Percentiles rank a stretch among this genome's conserved stretches.
phyloP scores from a whole-genome alignment of 202 grass and related monocot genomes.

The Panicum virgatum region DNA sequence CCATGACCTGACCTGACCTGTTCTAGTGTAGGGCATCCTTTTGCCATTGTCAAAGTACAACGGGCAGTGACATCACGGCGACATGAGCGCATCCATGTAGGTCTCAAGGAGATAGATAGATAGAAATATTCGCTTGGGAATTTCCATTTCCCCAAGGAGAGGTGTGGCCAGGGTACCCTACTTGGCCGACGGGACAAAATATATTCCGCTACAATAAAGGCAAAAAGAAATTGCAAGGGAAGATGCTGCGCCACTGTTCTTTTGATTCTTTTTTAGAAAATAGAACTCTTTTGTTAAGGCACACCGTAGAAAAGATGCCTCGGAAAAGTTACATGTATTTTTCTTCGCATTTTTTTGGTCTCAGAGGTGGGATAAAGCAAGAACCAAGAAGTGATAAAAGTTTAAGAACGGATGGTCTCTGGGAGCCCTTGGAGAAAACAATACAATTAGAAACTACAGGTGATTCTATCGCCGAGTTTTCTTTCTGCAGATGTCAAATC shows the following conservation, averaged over 20 bases:
- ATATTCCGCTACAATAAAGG: slow-evolving; percentile 30
- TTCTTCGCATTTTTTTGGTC: background rate
- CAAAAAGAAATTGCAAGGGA: background rate
- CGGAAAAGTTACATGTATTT: background rate
- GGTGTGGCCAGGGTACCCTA: slow-evolving; percentile 15
- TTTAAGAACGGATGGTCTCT: background rate
- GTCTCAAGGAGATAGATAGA: slow-evolving; percentile 12
- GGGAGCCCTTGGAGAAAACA: background rate
- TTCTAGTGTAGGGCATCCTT: background rate
- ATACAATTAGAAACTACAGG: background rate
- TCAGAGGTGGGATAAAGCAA: background rate
- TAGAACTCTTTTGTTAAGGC: background rate
- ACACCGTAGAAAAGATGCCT: background rate
- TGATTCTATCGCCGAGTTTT: background rate
- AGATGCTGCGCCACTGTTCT: slow-evolving; percentile 12
- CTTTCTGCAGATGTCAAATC: slow-evolving; percentile 10
- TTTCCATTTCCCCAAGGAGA: slow-evolving; percentile 33
- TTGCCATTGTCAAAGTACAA: slow-evolving; percentile 7
- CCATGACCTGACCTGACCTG: too few relatives aligned
- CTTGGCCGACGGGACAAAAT: slow-evolving; percentile 28
- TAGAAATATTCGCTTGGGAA: slow-evolving; percentile 32
- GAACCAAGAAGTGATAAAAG: background rate
- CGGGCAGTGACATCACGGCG: background rate
- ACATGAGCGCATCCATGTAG: slow-evolving; percentile 23
- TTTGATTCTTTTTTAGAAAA: background rate